Percentiles rank a stretch among this genome's conserved stretches.
These are phyloP conservation scores for Flaveria linearis DNA, from an alignment of 129 eudicot genomes.

Conservation along the genomic window DNA sequence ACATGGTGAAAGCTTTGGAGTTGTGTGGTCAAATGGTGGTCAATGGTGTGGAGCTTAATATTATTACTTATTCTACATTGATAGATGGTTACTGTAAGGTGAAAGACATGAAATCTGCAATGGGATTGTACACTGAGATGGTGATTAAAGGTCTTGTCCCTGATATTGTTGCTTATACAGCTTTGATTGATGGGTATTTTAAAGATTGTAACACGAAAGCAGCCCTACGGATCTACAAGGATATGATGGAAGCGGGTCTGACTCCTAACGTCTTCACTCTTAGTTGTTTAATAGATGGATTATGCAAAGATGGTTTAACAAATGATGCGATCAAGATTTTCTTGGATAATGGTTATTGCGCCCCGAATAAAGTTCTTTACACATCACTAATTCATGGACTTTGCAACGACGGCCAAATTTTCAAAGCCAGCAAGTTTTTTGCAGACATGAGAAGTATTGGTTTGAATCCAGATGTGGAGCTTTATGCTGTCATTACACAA, in stretches of 20 bases:
- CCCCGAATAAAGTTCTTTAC: conserved; percentile 51
- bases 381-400: conserved; percentile 70
- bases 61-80: conserved; percentile 68
- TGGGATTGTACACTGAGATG: conserved; percentile 83
- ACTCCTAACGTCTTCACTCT: conserved; percentile 64
- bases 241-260: conserved; percentile 65
- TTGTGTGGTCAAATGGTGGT: conserved; percentile 73
- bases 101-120: conserved; percentile 67
- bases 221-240: conserved; percentile 57
- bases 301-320: conserved; percentile 71
- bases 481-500: conserved; percentile 44
- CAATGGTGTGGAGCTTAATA: conserved; percentile 59
- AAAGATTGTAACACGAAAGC: conserved; percentile 57
- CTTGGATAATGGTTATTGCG: conserved; percentile 39
- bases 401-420: conserved; percentile 59
- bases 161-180: conserved; percentile 72
- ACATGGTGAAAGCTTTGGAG: conserved; percentile 63
- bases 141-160: conserved; percentile 64
- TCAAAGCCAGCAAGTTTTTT: conserved; percentile 76
- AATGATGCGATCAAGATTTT: conserved; percentile 69
- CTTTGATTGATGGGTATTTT: conserved; percentile 77
- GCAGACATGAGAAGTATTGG: conserved; percentile 61
- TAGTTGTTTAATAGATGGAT: conserved; percentile 71
- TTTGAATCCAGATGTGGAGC: conserved; percentile 51
- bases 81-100: conserved; percentile 71